Conservation (phyloP, 768 basidiomycete species). For the Tylopilus vinaceipallidus region DNA sequence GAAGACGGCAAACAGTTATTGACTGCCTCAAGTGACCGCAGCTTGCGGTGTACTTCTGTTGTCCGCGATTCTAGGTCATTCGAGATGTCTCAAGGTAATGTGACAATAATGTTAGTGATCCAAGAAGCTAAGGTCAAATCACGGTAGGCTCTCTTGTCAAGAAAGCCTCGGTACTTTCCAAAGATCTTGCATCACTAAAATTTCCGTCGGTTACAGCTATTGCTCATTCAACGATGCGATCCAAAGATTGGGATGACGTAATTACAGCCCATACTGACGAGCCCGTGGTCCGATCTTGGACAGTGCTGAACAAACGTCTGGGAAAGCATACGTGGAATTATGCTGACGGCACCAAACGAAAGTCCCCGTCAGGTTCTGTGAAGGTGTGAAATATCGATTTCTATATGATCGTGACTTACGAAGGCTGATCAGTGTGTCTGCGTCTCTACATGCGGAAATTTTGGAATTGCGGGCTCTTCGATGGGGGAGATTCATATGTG, state of each 20-base stretch:
- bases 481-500: conserved; percentile 83
- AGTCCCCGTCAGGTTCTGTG: conserved; percentile 56
- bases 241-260: conserved; percentile 98
- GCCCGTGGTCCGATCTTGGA: conserved; percentile 83
- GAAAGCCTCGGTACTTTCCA: conserved; percentile 74
- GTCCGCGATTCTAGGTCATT: conserved; percentile 94
- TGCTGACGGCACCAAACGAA: conserved; percentile 45
- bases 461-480: conserved; percentile 82
- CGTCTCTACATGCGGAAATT: conserved; percentile 95
- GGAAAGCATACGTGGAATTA: conserved; percentile 75
- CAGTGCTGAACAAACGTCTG: conserved; percentile 73
- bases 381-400: conserved; percentile 50
- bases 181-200: conserved; percentile 80
- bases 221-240: conserved; percentile 72
- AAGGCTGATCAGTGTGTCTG: conserved; percentile 60
- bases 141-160: conserved; percentile 74
- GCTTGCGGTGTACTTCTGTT: conserved; percentile 85
- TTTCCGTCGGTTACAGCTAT: conserved; percentile 77
- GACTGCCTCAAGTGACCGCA: conserved; percentile 86
- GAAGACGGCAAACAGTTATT: conserved; percentile 95
- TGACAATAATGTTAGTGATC: neutral
- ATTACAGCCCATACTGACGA: conserved; percentile 89
- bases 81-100: conserved; percentile 86
- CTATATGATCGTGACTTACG: neutral
- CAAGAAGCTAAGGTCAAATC: conserved; percentile 1